Evolutionary conservation across 352 stramenopile genomes (phyloP).

Genomic region (Pythium grandisporangium): DNA sequence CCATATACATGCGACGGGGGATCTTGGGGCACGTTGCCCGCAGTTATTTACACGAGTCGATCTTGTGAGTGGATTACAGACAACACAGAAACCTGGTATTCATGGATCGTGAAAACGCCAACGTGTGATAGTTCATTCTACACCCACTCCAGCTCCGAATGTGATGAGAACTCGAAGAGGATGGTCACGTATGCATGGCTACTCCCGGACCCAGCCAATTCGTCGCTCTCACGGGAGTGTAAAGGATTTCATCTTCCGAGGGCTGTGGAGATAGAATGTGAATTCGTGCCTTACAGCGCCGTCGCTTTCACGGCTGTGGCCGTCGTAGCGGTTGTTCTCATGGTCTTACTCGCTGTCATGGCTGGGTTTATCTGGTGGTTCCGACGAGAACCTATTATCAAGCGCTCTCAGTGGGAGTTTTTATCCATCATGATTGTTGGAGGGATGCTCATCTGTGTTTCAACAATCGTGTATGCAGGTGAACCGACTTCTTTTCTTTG

Average conservation of each 20-base stretch:
- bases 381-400: slow-evolving; percentile 35
- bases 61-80: slow-evolving; percentile 17
- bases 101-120: slow-evolving; percentile 15
- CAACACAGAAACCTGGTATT: slow-evolving; percentile 12
- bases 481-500: slow-evolving; percentile 23
- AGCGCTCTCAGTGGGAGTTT: slow-evolving; percentile 53
- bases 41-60: slow-evolving; percentile 2
- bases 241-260: slow-evolving; percentile 5
- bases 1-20: slow-evolving; percentile 19
- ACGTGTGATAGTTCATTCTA: slow-evolving; percentile 21
- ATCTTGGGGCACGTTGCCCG: too few species aligned
- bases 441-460: slow-evolving; percentile 28
- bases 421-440: slow-evolving; percentile 35
- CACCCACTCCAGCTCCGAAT: slow-evolving; percentile 16
- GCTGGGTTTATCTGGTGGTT: slow-evolving; percentile 23
- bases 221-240: slow-evolving; percentile 15
- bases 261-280: slow-evolving; percentile 7
- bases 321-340: slow-evolving; percentile 12
- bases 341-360: slow-evolving; percentile 1
- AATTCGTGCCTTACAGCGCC: slow-evolving; percentile 15
- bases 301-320: slow-evolving; percentile 7
- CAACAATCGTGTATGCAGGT: slow-evolving; percentile 23
- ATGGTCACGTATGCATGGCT: slow-evolving; percentile 21
- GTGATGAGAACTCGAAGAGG: slow-evolving; percentile 9
- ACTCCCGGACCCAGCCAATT: slow-evolving; percentile 6